Base-by-base conservation (phyloP, 177 flowering plant genomes). In the Tripterygium wilfordii region DNA sequence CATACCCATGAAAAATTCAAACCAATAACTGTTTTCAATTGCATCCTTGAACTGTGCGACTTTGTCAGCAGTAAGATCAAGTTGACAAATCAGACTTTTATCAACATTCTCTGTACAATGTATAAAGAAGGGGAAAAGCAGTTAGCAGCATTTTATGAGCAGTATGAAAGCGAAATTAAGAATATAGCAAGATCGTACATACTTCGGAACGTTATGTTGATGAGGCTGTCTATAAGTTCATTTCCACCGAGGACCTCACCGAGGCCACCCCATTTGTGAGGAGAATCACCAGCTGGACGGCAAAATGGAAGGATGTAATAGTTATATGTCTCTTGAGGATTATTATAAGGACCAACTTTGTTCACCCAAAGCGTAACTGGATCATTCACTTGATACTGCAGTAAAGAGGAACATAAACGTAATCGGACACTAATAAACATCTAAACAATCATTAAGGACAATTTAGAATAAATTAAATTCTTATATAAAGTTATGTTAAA, bases 211-310 rank as follows among this genome's bases (percentile, higher is more conserved):
- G 82, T 82, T 40, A 92, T 79, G 8, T 69, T 82, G 48, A 92
- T 78, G 65, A 72, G 83, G 64, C 98, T 82, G 56, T 92, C 97
- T 44, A 92, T 89, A 43, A 92, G 96, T 48, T 92, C 96, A 65
- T 92, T 92, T 57, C 98, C 98, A 60, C 98, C 98, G 25, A 92
- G 62, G 57, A 92, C 96, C 67, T 92, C 98, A 60, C 98, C 98
- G 58, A 92, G 96, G 15, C 98, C 98, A 54, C 96, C 96, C 98
- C 98, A 92, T 64, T 86, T 88, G 70, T 86, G 97, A 61, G 74
- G 69, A 56, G 84, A 44, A 60, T 69, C 59, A 17, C 72, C 70
- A 50, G 73, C 19, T 31, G 76, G 68, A 26, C 53, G 86, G 48
- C 97, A 89, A 67, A 80, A 89, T 46, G 97, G 97, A 57, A 89